Conservation (phyloP, 345 rosid genomes). For the Corchorus capsularis region DNA sequence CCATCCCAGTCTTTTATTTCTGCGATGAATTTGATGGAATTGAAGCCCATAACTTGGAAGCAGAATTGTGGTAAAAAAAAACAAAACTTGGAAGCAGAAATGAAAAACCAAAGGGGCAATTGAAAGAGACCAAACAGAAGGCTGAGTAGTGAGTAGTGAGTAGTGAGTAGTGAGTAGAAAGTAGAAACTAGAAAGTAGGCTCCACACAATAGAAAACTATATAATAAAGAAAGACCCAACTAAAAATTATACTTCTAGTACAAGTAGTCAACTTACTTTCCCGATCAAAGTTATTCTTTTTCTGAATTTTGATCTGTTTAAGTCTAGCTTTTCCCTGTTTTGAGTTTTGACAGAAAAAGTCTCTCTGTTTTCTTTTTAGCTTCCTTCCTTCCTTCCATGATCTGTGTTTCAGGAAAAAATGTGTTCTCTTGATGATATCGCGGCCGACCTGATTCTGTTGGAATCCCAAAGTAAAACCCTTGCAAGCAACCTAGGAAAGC, state of each 20-base stretch:
- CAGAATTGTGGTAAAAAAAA: too few species aligned
- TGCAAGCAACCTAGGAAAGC: slow-evolving; percentile 7
- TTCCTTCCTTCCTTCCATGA: not conserved
- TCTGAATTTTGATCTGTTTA: not conserved
- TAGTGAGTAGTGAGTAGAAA: too few species aligned
- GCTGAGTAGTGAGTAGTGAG: too few species aligned
- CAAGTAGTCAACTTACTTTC: not conserved
- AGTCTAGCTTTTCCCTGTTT: slow-evolving; percentile 8
- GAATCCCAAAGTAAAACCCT: slow-evolving; percentile 6
- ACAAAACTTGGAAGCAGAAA: too few species aligned
- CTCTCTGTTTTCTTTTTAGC: not conserved
- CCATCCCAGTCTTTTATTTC: too few species aligned
- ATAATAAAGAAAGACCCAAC: not conserved
- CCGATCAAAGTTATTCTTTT: not conserved
- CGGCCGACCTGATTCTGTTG: slow-evolving; percentile 10
- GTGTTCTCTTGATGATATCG: slow-evolving; percentile 8
- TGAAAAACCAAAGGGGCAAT: too few species aligned
- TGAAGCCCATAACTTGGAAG: too few species aligned
- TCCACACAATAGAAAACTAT: not conserved
- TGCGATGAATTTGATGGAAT: too few species aligned
- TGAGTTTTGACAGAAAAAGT: too few species aligned
- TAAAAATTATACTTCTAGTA: too few species aligned
- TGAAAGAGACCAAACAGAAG: too few species aligned
- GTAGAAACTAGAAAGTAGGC: not conserved
- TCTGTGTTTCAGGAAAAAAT: slow-evolving; percentile 16